Base-by-base conservation (phyloP, 202 grass and related monocot genomes). In the Carex sylvatica region DNA sequence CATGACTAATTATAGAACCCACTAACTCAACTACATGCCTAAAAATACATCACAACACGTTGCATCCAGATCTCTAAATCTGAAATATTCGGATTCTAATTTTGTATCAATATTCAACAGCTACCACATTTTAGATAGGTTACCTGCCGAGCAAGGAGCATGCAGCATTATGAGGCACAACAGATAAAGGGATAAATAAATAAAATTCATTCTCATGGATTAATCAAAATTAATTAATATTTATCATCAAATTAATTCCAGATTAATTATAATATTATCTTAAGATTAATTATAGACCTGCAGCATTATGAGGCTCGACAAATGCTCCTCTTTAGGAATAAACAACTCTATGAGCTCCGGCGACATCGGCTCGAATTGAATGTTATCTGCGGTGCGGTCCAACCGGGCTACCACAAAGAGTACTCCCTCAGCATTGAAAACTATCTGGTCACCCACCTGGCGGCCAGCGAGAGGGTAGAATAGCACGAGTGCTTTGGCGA, bases 381-480 rank as follows among this genome's bases (percentile, higher is more conserved):
- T 74, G 82, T 8, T 70, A 10, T 70, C 66, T 1, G 33, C 18
- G 16, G 35, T 70, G 31, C 35, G 8, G 0, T 70, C 66, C 66
- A 36, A 51, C 15, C 7, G 42, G 42, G 42, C 9, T 44, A 44
- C 85, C 16, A 91, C 72, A 42, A 93, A 84, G 14, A 89, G 86
- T 20, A 64, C 84, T 0, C 87, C 91, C 1, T 91, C 82, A 5
- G 84, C 74, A 51, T 78, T 85, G 83, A 88, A 93, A 66, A 22
- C 61, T 58, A 93, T 89, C 81, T 84, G 73, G 6, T 85, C 79
- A 22, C 87, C 33, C 31, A 36, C 51, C 44, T 91, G 91, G 23
- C 91, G 84, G 40, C 91, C 91, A 9, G 88, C 88, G 44, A 91
- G 73, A 6, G 88, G 88, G 62, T 93, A 91, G 84, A 93, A 88